Percentiles rank a stretch among this genome's conserved stretches.
Conservation (phyloP, 2,329 filamentous ascomycete species). For the Davidsoniella neocaledoniae region DNA sequence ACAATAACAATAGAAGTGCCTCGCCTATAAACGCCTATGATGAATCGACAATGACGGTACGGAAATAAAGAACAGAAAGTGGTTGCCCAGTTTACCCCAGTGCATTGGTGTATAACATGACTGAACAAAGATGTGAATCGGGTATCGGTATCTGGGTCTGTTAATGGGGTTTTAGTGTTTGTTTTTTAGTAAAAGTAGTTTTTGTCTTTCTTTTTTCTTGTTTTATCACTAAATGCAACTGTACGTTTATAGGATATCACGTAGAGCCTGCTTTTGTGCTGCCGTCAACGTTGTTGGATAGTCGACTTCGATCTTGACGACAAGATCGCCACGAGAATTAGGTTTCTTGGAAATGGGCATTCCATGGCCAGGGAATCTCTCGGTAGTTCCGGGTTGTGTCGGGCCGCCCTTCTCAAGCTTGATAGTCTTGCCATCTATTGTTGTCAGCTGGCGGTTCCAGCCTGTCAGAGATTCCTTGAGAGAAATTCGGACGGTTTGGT, state of each 20-base stretch:
- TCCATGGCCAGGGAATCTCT: slow-evolving; percentile 68
- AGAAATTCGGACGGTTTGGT: slow-evolving; percentile 60
- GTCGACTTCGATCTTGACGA: slow-evolving; percentile 82
- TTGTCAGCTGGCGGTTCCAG: slow-evolving; percentile 80
- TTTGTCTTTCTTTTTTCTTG: neutral
- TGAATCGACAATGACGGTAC: too few species aligned
- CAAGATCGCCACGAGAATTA: slow-evolving; percentile 65
- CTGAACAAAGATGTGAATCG: too few species aligned
- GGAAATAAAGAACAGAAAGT: too few species aligned
- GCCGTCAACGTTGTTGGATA: slow-evolving; percentile 67
- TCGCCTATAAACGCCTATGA: too few species aligned
- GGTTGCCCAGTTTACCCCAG: too few species aligned
- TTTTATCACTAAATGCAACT: too few species aligned
- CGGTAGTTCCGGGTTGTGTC: slow-evolving; percentile 67
- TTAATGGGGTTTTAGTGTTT: too few species aligned
- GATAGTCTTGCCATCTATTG: slow-evolving; percentile 81
- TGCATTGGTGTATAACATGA: too few species aligned
- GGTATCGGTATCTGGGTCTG: too few species aligned
- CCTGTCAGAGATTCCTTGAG: slow-evolving; percentile 91
- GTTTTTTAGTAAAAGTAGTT: neutral
- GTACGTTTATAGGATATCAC: slow-evolving; percentile 49
- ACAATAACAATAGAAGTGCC: neutral
- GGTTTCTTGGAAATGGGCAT: slow-evolving; percentile 94
- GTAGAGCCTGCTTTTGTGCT: slow-evolving; percentile 64
- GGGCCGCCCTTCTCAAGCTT: slow-evolving; percentile 65